A percentile compares a stretch with the other conserved stretches of the same genome.
Conservation (phyloP, 1,139 yeast species). For the Komagataea norvegica region DNA sequence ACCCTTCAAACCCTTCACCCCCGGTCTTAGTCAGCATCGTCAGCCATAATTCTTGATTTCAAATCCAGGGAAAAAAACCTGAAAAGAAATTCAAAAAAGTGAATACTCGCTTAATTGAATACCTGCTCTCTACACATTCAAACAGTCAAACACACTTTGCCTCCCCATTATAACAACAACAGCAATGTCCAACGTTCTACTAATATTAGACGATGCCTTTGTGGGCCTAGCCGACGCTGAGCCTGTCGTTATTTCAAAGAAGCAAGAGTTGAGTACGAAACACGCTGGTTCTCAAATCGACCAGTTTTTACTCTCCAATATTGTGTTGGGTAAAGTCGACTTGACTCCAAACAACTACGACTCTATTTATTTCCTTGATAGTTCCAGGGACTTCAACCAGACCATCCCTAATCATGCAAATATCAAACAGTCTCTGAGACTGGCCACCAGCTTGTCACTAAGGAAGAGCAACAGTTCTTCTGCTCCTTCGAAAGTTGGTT, state of each 20-base stretch:
- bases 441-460: constrained; percentile 6
- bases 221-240: constrained; percentile 25
- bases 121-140: neutral
- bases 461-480: constrained; percentile 7
- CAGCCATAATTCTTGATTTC: neutral
- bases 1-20: too few relatives aligned
- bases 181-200: constrained; percentile 22
- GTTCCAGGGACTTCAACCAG: constrained; percentile 16
- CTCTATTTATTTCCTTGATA: constrained; percentile 23
- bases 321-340: constrained; percentile 21
- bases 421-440: constrained; percentile 18
- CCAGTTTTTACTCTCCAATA: constrained; percentile 24
- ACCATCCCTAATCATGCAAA: constrained; percentile 23
- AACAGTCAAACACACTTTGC: neutral
- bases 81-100: neutral
- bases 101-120: neutral
- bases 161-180: neutral
- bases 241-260: constrained; percentile 16
- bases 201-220: constrained; percentile 23
- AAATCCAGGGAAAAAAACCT: neutral
- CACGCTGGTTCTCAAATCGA: constrained; percentile 18
- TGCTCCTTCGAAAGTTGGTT: constrained; percentile 16
- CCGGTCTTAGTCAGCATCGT: constrained; percentile 1
- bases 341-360: constrained; percentile 21
- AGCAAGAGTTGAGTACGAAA: constrained; percentile 12